Conservation (phyloP, 129 eudicot genomes). For the Apium graveolens region DNA sequence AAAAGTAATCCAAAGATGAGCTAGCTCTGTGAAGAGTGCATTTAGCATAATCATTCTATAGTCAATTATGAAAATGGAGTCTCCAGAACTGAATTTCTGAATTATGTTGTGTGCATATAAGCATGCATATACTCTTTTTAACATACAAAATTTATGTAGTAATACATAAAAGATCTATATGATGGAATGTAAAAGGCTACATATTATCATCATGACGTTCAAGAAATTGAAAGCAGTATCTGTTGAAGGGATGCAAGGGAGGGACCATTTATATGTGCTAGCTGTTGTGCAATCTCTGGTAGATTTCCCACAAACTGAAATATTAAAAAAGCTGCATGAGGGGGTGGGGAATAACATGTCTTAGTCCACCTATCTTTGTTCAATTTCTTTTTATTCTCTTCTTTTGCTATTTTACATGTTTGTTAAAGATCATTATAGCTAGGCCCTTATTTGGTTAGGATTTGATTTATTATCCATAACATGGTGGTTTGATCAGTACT, state of each 20-base stretch:
- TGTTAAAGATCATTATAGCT: conserved; percentile 7
- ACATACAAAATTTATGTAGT: background rate
- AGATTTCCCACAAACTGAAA: conserved; percentile 8
- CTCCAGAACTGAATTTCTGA: background rate
- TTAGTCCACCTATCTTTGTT: background rate
- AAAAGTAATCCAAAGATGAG: background rate
- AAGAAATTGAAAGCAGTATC: conserved; percentile 3
- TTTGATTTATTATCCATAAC: conserved; percentile 4
- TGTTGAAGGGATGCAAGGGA: background rate
- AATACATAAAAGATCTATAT: background rate
- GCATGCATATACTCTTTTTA: background rate
- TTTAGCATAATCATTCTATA: background rate
- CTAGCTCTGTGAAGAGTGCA: background rate
- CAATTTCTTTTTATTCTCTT: background rate
- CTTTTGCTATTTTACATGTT: background rate
- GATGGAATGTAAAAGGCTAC: background rate
- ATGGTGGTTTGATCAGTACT: background rate
- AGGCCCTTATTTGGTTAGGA: conserved; percentile 3
- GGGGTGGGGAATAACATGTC: conserved; percentile 2
- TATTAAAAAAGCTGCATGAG: conserved; percentile 1
- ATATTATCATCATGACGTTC: conserved; percentile 8
- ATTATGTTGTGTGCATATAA: background rate
- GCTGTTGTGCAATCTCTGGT: conserved; percentile 9
- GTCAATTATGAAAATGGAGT: background rate
- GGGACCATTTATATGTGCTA: background rate